These are phyloP conservation scores for Zangia roseola DNA, from an alignment of 768 basidiomycete species.

Conservation along the genomic window DNA sequence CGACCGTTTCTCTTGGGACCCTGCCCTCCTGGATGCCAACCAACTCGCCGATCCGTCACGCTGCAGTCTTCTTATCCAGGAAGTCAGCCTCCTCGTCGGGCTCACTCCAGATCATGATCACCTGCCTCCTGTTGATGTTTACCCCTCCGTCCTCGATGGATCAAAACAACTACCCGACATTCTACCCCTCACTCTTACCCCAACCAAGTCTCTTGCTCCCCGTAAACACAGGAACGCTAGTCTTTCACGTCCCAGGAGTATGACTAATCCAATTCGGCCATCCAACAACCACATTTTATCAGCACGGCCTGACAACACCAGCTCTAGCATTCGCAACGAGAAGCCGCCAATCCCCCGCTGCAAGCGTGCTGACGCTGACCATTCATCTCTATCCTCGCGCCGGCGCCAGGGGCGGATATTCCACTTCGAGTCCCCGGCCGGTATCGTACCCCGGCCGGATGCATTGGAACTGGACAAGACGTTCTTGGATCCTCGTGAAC, in stretches of 20 bases:
- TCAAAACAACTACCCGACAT: conserved; percentile 9
- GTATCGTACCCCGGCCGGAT: not conserved
- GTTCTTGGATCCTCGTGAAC: conserved; percentile 16
- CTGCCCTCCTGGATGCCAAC: not conserved
- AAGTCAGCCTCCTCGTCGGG: conserved; percentile 33
- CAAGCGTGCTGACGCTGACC: conserved; percentile 2
- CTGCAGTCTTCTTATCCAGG: conserved; percentile 31
- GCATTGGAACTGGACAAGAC: conserved; percentile 8
- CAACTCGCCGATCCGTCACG: conserved; percentile 12
- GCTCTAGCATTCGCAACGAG: not conserved
- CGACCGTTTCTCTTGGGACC: conserved; percentile 20
- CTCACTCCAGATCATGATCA: conserved; percentile 21
- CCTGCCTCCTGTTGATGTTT: not conserved
- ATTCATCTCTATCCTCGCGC: conserved; percentile 6
- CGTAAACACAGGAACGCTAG: conserved; percentile 6
- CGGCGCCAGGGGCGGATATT: conserved; percentile 31
- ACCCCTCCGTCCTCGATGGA: not conserved
- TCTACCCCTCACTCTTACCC: conserved; percentile 17
- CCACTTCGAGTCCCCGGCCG: conserved; percentile 5
- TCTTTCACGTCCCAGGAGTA: not conserved
- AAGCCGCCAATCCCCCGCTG: conserved; percentile 8
- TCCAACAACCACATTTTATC: not conserved
- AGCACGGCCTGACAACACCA: not conserved
- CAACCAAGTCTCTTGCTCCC: conserved; percentile 19
- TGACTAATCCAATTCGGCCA: not conserved